Conservation (phyloP, 352 stramenopile species). For the Phytophthora idaei region DNA sequence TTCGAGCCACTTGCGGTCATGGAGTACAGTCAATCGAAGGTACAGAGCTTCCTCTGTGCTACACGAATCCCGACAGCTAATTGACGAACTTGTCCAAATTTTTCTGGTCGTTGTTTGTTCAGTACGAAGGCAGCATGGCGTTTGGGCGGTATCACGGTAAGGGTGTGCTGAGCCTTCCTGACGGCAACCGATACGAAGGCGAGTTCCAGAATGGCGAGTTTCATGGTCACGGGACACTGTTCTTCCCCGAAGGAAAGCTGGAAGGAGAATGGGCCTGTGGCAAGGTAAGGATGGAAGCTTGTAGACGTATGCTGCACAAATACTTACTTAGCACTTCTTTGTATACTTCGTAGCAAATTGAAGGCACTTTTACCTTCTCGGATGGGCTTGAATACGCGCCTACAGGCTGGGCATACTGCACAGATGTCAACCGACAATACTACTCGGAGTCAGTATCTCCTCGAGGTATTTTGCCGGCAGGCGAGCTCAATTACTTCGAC, state of each 20-base stretch:
- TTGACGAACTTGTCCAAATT: not conserved
- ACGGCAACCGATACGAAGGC: slow-evolving; percentile 79
- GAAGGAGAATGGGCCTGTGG: slow-evolving; percentile 72
- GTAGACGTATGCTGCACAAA: not conserved
- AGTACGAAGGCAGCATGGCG: slow-evolving; percentile 65
- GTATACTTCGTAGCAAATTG: slow-evolving; percentile 53
- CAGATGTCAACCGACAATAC: slow-evolving; percentile 62
- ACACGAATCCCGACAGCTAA: not conserved
- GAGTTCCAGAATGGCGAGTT: slow-evolving; percentile 85
- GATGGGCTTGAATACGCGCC: slow-evolving; percentile 74
- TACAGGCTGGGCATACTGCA: slow-evolving; percentile 71
- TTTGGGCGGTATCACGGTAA: slow-evolving; percentile 71
- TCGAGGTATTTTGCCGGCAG: slow-evolving; percentile 53
- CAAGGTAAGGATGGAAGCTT: slow-evolving; percentile 47
- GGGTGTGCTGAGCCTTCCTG: slow-evolving; percentile 56
- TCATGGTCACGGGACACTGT: slow-evolving; percentile 75
- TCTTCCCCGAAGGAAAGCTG: slow-evolving; percentile 69
- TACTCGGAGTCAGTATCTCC: slow-evolving; percentile 70
- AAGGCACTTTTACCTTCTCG: slow-evolving; percentile 79
- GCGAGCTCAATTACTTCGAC: slow-evolving; percentile 79
- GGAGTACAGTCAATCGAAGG: slow-evolving; percentile 43
- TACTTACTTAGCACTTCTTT: not conserved
- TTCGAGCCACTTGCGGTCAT: slow-evolving; percentile 9
- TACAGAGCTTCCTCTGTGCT: not conserved
- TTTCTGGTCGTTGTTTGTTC: not conserved